Base-by-base conservation (phyloP, 768 basidiomycete species). In the Naganishia kalamii region DNA sequence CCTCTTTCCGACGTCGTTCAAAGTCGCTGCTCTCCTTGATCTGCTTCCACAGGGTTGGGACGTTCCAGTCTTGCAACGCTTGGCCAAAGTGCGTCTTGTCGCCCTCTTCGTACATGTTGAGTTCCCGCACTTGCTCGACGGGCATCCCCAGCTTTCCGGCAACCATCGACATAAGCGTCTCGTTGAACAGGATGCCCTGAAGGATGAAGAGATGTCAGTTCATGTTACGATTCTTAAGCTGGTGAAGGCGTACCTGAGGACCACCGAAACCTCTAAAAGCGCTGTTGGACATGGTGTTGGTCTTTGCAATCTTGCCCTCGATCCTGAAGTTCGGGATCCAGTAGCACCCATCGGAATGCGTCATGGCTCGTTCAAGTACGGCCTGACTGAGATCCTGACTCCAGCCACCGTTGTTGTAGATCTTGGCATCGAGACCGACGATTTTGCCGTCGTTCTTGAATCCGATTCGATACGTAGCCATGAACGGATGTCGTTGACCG, bases 281-380 rank as follows among this genome's bases (percentile, higher is more conserved):
- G 11, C 70, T 71, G 57, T 74, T 74, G 1, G 71, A 72, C 47
- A 72, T 68, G 3, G 71, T 74, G 63, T 74, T 67, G 2, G 73
- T 74, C 60, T 72, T 72, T 67, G 65, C 62, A 27, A 68, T 37
- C 47, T 62, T 52, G 32, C 65, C 73, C 33, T 69, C 63, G 17
- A 70, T 68, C 27, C 68, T 67, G 21, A 71, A 62, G 52, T 72
- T 67, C 3, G 71, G 71, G 43, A 70, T 65, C 46, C 57, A 68
- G 47, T 70, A 70, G 13, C 48, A 49, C 41, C 70, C 70, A 33
- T 70, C 68, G n/a, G 67, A 52, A 50, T 74, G 73, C 0, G 70
- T 68, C 47, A 74, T 65, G 15, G 69, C 70, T 8, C 73, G 71
- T 50, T 74, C 73, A 12, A 63, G 52, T 27, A 74, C 71, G 15